Percentiles rank a stretch among this genome's conserved stretches.
These are phyloP conservation scores for Saccharomyces pastorianus DNA, from an alignment of 1,139 yeast species.

Conservation along the genomic window DNA sequence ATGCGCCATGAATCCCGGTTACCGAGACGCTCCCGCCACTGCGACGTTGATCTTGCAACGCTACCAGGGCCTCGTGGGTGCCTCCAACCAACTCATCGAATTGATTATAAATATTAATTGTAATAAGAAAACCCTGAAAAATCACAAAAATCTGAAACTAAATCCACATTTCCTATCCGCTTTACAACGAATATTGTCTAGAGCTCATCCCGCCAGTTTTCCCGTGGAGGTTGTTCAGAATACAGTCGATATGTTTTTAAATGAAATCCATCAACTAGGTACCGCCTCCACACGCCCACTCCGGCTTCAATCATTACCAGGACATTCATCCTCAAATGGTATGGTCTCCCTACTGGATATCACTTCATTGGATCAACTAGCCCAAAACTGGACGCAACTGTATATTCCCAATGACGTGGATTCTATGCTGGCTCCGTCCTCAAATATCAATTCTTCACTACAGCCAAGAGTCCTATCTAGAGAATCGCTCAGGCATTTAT, in stretches of 20 bases:
- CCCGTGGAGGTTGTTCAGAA: constrained; percentile 12
- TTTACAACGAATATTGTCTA: constrained; percentile 9
- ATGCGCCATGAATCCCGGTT: constrained; percentile 18
- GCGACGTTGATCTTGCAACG: constrained; percentile 20
- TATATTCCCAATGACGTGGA: background rate
- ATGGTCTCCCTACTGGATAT: background rate
- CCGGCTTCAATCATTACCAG: background rate
- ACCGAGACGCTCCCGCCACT: constrained; percentile 16
- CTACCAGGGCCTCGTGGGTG: constrained; percentile 12
- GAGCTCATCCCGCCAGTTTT: constrained; percentile 9
- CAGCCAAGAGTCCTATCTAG: background rate
- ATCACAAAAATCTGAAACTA: constrained; percentile 13
- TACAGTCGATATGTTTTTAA: constrained; percentile 10
- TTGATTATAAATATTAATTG: constrained; percentile 12
- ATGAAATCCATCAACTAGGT: constrained; percentile 4
- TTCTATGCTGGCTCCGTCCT: background rate
- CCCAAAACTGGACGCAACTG: background rate
- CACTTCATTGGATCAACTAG: background rate
- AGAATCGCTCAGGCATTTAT: background rate
- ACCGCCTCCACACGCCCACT: background rate
- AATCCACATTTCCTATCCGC: constrained; percentile 10
- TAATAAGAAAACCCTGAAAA: constrained; percentile 13
- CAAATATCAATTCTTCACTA: background rate
- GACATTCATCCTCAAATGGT: background rate
- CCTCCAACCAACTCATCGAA: constrained; percentile 10